Evolutionary conservation across 2,329 filamentous ascomycete genomes (phyloP).

Genomic region (Claviceps sorghi): DNA sequence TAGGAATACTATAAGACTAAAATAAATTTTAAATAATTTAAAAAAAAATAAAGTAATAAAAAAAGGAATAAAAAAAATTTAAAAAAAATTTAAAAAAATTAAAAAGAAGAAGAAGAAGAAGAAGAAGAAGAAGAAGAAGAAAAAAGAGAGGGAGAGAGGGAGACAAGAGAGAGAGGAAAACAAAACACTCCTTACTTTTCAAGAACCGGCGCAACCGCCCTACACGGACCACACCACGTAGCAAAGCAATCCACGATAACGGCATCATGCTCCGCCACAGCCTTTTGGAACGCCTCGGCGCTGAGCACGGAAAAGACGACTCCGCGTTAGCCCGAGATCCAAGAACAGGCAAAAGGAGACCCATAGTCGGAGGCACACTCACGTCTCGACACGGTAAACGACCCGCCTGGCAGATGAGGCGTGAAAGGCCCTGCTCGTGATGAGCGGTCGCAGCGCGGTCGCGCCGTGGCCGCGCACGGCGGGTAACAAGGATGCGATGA

Average conservation of each 20-base stretch:
- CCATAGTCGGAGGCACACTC: too few species aligned
- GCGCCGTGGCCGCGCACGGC: neutral
- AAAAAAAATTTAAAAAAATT: too few species aligned
- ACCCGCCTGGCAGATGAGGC: slow-evolving; percentile 26
- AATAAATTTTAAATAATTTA: too few species aligned
- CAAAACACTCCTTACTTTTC: slow-evolving; percentile 10
- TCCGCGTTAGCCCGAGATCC: too few species aligned
- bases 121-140: neutral
- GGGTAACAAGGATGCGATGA: neutral
- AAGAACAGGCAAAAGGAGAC: too few species aligned
- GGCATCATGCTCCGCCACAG: slow-evolving; percentile 34
- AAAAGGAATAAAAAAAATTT: too few species aligned
- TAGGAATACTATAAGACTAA: too few species aligned
- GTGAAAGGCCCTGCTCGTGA: slow-evolving; percentile 15
- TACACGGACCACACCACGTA: slow-evolving; percentile 89
- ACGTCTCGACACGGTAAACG: slow-evolving; percentile 30
- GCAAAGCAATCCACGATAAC: slow-evolving; percentile 81
- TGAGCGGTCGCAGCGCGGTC: slow-evolving; percentile 1
- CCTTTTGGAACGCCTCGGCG: slow-evolving; percentile 42
- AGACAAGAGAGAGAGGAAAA: neutral
- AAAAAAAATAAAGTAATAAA: too few species aligned
- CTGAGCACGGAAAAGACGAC: slow-evolving; percentile 23
- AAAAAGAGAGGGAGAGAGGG: neutral
- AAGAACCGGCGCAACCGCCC: slow-evolving; percentile 65
- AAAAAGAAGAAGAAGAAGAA: neutral